Base-by-base conservation (phyloP, 768 basidiomycete genomes). In the Termitomyces sp. region DNA sequence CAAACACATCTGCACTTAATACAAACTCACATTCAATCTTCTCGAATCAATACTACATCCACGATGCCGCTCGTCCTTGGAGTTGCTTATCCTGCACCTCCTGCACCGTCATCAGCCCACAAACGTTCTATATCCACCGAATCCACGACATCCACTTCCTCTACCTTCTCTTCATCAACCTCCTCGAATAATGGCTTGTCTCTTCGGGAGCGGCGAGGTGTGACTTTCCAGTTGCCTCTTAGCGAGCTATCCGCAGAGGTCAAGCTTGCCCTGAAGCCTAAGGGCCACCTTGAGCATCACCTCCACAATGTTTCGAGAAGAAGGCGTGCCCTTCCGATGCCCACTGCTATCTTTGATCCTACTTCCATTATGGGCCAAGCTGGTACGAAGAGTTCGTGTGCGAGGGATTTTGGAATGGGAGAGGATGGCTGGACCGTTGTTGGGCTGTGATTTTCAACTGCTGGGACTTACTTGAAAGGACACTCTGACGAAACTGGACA, bases 381-480 rank as follows among this genome's bases (percentile, higher is more conserved):
- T 10, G 61, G 51, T 9, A 32, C 27, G 8, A 62, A 58, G 52
- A 63, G 55, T 36, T 50, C 62, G 3, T 48, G 52, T 48, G 52
- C 54, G n/a, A 59, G 65, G 32, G 61, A 66, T 43, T 61, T 63
- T 36, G 61, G 64, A 26, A 65, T 65, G 58, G 58, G 58, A 22
- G 57, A 61, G 36, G 65, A 62, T 40, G 55, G 60, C 27, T 58
- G 65, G 60, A 65, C 60, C 39, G 54, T 60, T 34, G 59, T 60
- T 18, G 44, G 18, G 18, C 22, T 58, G n/a, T 55, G 24, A 54
- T 34, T 36, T 14, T 42, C 18, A 27, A 50, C 5, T 13, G 8
- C 20, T 18, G 8, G 32, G 32, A 44, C 20, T 43, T 43, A 33
- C 10, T 32, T 14, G 5, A 40, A 2, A 42, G 20, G 16, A 43